Conservation (phyloP, 192 early-diverging fungal genomes). For the Mortierella antarctica region DNA sequence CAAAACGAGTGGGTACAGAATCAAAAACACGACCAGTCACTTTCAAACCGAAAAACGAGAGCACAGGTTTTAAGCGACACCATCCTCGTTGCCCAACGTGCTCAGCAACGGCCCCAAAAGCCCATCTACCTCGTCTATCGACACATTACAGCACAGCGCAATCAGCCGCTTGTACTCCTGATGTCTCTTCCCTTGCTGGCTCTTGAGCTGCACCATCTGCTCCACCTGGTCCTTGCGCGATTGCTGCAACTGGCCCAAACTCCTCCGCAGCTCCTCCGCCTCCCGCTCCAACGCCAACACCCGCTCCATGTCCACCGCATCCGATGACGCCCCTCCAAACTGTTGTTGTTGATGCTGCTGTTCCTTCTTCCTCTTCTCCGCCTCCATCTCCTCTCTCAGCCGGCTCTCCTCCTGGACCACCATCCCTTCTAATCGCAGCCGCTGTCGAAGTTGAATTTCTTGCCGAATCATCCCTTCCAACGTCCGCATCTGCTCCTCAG, state of each 20-base stretch:
- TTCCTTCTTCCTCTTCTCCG: conserved; percentile 3
- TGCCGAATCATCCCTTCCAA: conserved; percentile 40
- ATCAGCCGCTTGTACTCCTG: conserved; percentile 76
- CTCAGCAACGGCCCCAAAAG: conserved; percentile 67
- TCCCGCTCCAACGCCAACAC: conserved; percentile 39
- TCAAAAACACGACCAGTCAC: conserved; percentile 5
- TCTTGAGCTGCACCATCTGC: conserved; percentile 57
- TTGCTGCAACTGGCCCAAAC: conserved; percentile 28
- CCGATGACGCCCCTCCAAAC: not conserved
- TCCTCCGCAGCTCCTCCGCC: conserved; percentile 18
- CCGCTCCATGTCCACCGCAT: not conserved
- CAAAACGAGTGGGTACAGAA: too few relatives aligned
- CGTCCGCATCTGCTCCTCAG: conserved; percentile 36
- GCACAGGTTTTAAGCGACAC: not conserved
- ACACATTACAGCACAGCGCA: conserved; percentile 72
- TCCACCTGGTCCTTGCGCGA: conserved; percentile 45
- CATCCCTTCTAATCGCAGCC: conserved; percentile 34
- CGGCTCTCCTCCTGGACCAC: conserved; percentile 35
- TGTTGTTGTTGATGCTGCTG: not conserved
- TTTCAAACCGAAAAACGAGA: too few relatives aligned
- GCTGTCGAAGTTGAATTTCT: conserved; percentile 47
- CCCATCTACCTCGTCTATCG: conserved; percentile 69
- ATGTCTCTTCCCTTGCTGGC: conserved; percentile 56
- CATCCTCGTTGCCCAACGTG: conserved; percentile 70
- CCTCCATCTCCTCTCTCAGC: conserved; percentile 20